Conservation (phyloP, 2,329 filamentous ascomycete species). For the Penicillium brevicompactum region DNA sequence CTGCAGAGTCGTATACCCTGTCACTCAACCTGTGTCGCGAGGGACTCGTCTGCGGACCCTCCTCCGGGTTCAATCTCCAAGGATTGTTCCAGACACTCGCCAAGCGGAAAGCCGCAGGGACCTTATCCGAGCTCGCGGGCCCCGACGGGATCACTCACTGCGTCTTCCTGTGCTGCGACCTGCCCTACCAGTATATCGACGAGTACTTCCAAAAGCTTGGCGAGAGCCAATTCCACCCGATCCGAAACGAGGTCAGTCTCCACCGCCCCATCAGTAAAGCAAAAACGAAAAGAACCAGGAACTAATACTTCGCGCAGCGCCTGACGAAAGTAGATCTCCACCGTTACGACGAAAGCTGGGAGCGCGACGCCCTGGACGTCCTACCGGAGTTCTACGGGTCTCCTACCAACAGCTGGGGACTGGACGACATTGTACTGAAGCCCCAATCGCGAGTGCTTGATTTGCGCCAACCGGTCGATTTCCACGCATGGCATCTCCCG, state of each 20-base stretch:
- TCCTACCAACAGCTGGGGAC: constrained; percentile 1
- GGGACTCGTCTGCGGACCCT: constrained; percentile 62
- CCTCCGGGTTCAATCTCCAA: constrained; percentile 60
- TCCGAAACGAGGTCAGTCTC: constrained; percentile 48
- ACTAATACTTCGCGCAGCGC: constrained; percentile 33
- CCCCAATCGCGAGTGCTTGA: constrained; percentile 47
- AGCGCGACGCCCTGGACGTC: constrained; percentile 45
- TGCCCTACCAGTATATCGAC: constrained; percentile 65
- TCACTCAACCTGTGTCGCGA: constrained; percentile 59
- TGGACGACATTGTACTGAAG: constrained; percentile 23
- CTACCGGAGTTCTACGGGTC: constrained; percentile 43
- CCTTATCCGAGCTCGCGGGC: constrained; percentile 48
- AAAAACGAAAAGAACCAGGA: background rate
- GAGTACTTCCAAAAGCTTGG: constrained; percentile 63
- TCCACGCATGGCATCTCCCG: constrained; percentile 46
- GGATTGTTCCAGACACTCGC: constrained; percentile 56
- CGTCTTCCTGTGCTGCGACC: constrained; percentile 64
- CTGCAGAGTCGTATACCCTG: constrained; percentile 54
- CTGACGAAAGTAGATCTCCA: constrained; percentile 55
- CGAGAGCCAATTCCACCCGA: constrained; percentile 51
- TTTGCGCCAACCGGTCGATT: constrained; percentile 48
- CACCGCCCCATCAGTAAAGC: constrained; percentile 6
- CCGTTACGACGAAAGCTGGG: constrained; percentile 60
- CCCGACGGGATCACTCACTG: constrained; percentile 53
- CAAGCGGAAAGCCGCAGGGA: constrained; percentile 50